Conservation (phyloP, 768 basidiomycete genomes). For the Termitomyces sp. region DNA sequence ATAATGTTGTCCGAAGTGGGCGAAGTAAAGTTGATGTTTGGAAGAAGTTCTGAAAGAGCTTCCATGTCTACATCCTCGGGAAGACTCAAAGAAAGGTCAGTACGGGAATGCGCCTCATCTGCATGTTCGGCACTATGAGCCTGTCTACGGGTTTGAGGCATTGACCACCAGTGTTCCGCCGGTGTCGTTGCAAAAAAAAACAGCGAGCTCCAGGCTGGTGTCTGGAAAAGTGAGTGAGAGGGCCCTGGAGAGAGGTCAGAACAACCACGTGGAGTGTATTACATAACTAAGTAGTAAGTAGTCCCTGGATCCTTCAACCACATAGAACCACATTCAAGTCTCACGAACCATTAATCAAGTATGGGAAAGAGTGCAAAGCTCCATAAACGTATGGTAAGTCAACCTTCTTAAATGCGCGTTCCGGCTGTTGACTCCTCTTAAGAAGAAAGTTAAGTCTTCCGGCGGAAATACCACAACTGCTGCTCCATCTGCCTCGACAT, state of each 20-base stretch:
- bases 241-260: slow-evolving; percentile 1
- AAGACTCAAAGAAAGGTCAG: slow-evolving; percentile 35
- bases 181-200: slow-evolving; percentile 26
- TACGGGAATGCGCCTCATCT: slow-evolving; percentile 18
- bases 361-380: slow-evolving; percentile 69
- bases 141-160: slow-evolving; percentile 57
- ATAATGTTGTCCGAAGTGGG: slow-evolving; percentile 57
- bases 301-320: background rate
- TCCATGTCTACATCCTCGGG: slow-evolving; percentile 68
- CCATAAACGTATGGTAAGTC: slow-evolving; percentile 52
- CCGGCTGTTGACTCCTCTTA: slow-evolving; percentile 4
- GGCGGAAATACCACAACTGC: slow-evolving; percentile 13
- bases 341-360: too few relatives aligned
- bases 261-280: slow-evolving; percentile 13
- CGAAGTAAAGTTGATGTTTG: slow-evolving; percentile 49
- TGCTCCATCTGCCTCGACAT: slow-evolving; percentile 14
- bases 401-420: background rate
- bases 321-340: background rate
- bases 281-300: background rate
- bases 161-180: slow-evolving; percentile 14
- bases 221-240: background rate
- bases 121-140: slow-evolving; percentile 40
- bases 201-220: slow-evolving; percentile 26
- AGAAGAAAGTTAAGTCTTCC: slow-evolving; percentile 35
- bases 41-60: slow-evolving; percentile 51